Conservation (phyloP, 75 land plant species). For the Adiantum capillusveneris region DNA sequence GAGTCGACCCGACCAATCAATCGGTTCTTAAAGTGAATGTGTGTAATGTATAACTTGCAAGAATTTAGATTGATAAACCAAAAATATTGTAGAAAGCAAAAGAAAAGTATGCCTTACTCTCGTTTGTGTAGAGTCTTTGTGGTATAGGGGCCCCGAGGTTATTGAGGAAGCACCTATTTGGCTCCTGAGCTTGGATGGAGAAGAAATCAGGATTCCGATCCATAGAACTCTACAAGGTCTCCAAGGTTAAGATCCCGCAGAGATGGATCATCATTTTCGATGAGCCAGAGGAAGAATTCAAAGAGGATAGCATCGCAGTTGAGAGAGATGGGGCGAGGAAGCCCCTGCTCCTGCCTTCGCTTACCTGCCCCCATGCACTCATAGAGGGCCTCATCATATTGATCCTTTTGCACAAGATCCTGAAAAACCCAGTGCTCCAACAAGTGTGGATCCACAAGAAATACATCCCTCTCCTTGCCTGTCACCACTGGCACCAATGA, state of each 20-base stretch:
- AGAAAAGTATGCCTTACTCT: too few relatives aligned
- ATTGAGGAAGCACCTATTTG: too few relatives aligned
- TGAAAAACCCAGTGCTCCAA: conserved; percentile 22
- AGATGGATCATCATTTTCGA: conserved; percentile 20
- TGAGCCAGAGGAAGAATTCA: conserved; percentile 25
- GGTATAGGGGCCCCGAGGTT: too few relatives aligned
- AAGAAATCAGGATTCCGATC: neutral
- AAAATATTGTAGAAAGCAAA: too few relatives aligned
- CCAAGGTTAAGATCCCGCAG: conserved; percentile 27
- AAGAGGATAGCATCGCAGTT: conserved; percentile 26
- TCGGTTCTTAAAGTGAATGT: too few relatives aligned
- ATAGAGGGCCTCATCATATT: too few relatives aligned
- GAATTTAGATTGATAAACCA: too few relatives aligned
- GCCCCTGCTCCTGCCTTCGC: neutral
- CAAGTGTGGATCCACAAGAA: conserved; percentile 31
- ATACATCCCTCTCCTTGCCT: conserved; percentile 22
- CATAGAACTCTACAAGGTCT: conserved; percentile 33
- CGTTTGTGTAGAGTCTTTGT: too few relatives aligned
- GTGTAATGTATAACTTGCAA: too few relatives aligned
- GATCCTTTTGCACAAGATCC: conserved; percentile 11
- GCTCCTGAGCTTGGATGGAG: too few relatives aligned
- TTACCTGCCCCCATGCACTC: neutral
- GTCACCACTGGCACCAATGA: conserved; percentile 16
- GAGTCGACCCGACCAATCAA: too few relatives aligned
- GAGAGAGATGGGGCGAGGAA: conserved; percentile 9